Evolutionary conservation across 768 basidiomycete species (phyloP).

Genomic region (Pulveroboletus frians): DNA sequence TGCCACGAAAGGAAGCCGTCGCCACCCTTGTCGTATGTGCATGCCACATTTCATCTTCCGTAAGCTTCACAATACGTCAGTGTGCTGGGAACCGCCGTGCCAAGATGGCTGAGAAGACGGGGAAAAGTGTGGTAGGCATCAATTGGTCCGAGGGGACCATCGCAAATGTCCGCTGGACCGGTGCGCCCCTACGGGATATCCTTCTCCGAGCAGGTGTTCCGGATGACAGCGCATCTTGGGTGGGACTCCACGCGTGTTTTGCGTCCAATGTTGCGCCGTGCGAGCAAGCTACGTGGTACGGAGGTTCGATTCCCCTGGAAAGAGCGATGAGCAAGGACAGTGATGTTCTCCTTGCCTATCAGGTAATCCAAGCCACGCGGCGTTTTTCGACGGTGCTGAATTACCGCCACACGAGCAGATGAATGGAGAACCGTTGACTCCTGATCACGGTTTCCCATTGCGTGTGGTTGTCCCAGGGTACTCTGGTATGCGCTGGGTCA

Average conservation of each 20-base stretch:
- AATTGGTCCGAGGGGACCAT: slow-evolving; percentile 67
- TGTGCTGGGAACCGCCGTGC: slow-evolving; percentile 66
- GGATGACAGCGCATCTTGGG: slow-evolving; percentile 15
- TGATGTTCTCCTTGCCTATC: slow-evolving; percentile 58
- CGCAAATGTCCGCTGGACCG: slow-evolving; percentile 64
- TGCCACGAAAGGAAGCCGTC: slow-evolving; percentile 32
- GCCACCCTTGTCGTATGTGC: slow-evolving; percentile 52
- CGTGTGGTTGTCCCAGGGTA: slow-evolving; percentile 66
- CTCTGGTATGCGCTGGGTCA: slow-evolving; percentile 69
- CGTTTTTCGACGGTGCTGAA: neutral
- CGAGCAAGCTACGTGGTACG: slow-evolving; percentile 59
- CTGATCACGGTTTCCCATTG: slow-evolving; percentile 62
- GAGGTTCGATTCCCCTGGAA: slow-evolving; percentile 54
- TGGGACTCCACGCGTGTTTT: slow-evolving; percentile 51
- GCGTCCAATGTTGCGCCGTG: slow-evolving; percentile 55
- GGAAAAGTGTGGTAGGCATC: slow-evolving; percentile 46
- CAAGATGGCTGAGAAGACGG: slow-evolving; percentile 56
- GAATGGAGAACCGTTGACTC: slow-evolving; percentile 54
- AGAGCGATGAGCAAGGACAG: slow-evolving; percentile 43
- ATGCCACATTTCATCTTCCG: neutral
- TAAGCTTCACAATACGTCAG: slow-evolving; percentile 17
- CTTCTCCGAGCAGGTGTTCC: slow-evolving; percentile 42
- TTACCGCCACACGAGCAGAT: slow-evolving; percentile 34
- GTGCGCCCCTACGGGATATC: slow-evolving; percentile 53
- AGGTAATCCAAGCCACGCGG: slow-evolving; percentile 33